Conservation (phyloP, 768 basidiomycete species). For the Lenzites betulinus region DNA sequence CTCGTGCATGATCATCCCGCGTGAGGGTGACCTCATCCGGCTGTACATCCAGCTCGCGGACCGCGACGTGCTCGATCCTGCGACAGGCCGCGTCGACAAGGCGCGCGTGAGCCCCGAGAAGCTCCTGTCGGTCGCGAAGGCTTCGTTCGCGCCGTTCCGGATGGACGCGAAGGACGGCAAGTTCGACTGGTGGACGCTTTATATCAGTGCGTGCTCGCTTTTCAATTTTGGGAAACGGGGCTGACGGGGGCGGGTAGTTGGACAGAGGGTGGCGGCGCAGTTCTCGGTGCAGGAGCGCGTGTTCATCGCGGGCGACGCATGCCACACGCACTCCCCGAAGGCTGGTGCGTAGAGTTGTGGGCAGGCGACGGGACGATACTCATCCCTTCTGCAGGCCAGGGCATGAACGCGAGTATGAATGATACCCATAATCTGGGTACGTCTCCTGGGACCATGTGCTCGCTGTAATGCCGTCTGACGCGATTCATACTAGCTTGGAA, state of each 20-base stretch:
- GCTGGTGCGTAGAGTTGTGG: slow-evolving; percentile 33
- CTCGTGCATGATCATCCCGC: slow-evolving; percentile 55
- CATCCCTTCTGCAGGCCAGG: slow-evolving; percentile 37
- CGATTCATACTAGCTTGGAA: slow-evolving; percentile 46
- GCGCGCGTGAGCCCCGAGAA: slow-evolving; percentile 39
- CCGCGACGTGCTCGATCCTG: slow-evolving; percentile 37
- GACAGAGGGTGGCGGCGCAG: slow-evolving; percentile 54
- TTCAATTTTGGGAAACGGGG: slow-evolving; percentile 1
- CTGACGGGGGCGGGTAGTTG: slow-evolving; percentile 37
- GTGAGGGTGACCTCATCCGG: slow-evolving; percentile 49
- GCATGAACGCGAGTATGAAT: slow-evolving; percentile 56
- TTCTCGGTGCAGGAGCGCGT: slow-evolving; percentile 50
- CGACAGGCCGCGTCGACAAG: slow-evolving; percentile 46
- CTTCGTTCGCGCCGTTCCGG: slow-evolving; percentile 45
- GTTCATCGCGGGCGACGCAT: slow-evolving; percentile 60
- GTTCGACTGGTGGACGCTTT: slow-evolving; percentile 54
- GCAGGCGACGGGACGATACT: background rate
- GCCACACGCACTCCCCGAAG: slow-evolving; percentile 47
- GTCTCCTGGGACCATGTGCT: too few relatives aligned
- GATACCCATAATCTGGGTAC: slow-evolving; percentile 53
- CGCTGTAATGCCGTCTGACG: too few relatives aligned
- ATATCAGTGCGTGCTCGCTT: slow-evolving; percentile 41
- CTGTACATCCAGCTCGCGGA: slow-evolving; percentile 56
- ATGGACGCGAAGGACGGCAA: slow-evolving; percentile 29
- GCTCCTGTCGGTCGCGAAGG: slow-evolving; percentile 46